Conservation (phyloP, 2,329 filamentous ascomycete species). For the Alternaria sp. region DNA sequence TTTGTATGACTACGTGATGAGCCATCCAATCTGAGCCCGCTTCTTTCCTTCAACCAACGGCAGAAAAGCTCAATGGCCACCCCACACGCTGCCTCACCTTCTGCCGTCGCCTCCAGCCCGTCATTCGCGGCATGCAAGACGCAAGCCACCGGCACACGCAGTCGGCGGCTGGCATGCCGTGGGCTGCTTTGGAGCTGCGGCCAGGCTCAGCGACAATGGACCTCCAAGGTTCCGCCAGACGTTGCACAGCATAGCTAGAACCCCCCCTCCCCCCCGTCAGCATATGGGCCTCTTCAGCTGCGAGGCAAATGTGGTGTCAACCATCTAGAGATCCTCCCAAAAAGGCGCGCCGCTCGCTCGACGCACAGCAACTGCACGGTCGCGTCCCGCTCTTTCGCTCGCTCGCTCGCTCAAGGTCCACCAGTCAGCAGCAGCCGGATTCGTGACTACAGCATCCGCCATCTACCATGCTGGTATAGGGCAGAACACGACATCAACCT, state of each 20-base stretch:
- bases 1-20: background rate
- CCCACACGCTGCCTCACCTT: constrained; percentile 17
- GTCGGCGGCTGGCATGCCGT: constrained; percentile 19
- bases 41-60: constrained; percentile 3
- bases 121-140: constrained; percentile 18
- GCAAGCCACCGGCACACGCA: constrained; percentile 26
- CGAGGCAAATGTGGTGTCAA: constrained; percentile 18
- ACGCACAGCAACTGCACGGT: constrained; percentile 34
- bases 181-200: constrained; percentile 15
- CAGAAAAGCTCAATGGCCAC: constrained; percentile 4
- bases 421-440: constrained; percentile 31
- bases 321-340: constrained; percentile 7
- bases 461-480: constrained; percentile 17
- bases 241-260: constrained; percentile 27
- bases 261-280: constrained; percentile 6
- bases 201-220: constrained; percentile 26
- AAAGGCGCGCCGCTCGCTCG: constrained; percentile 24
- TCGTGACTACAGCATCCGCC: constrained; percentile 21
- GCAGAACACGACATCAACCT: constrained; percentile 30
- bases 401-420: constrained; percentile 17
- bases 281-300: constrained; percentile 10
- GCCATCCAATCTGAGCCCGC: constrained; percentile 8
- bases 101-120: constrained; percentile 15
- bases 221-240: constrained; percentile 28
- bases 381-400: constrained; percentile 13